Percentiles rank a stretch among this genome's conserved stretches.
phyloP scores from a whole-genome alignment of 1,284 basidiomycete species.

The Tilletia indica region DNA sequence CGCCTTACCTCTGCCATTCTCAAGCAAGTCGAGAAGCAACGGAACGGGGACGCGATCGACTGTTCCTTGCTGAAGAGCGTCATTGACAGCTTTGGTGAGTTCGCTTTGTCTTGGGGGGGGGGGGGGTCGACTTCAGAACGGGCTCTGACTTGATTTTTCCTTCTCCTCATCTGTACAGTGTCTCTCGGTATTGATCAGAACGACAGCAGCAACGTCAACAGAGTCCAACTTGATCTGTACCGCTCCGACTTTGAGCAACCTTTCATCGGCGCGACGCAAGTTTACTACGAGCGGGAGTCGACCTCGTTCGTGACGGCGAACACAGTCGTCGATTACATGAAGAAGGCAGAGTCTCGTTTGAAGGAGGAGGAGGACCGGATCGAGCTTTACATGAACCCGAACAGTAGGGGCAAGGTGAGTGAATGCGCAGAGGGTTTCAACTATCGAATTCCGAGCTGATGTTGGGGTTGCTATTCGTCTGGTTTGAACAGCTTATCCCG shows the following conservation, averaged over 20 bases:
- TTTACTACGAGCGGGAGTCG: slow-evolving; percentile 88
- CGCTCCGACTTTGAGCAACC: slow-evolving; percentile 83
- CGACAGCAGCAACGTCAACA: slow-evolving; percentile 82
- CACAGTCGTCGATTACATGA: slow-evolving; percentile 92
- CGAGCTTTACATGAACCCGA: slow-evolving; percentile 84
- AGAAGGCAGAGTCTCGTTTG: slow-evolving; percentile 88
- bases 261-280: slow-evolving; percentile 83
- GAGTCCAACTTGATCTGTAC: slow-evolving; percentile 76
- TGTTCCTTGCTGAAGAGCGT: slow-evolving; percentile 91
- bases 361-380: slow-evolving; percentile 94
- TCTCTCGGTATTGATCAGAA: slow-evolving; percentile 89
- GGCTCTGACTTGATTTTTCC: too few relatives aligned
- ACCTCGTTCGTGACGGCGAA: slow-evolving; percentile 85
- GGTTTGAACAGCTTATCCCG: slow-evolving; percentile 66
- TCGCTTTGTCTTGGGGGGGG: too few relatives aligned
- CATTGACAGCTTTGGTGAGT: slow-evolving; percentile 75
- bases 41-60: slow-evolving; percentile 92
- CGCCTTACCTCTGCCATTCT: slow-evolving; percentile 83
- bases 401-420: slow-evolving; percentile 37
- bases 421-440: neutral
- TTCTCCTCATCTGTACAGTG: slow-evolving; percentile 55
- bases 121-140: too few relatives aligned
- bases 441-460: too few relatives aligned
- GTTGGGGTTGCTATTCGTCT: neutral
- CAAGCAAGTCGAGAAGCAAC: slow-evolving; percentile 83